Evolutionary conservation across 345 rosid genomes (phyloP), one percentile per base, ranked within the genome.

Genomic region (Theobroma cacao): DNA sequence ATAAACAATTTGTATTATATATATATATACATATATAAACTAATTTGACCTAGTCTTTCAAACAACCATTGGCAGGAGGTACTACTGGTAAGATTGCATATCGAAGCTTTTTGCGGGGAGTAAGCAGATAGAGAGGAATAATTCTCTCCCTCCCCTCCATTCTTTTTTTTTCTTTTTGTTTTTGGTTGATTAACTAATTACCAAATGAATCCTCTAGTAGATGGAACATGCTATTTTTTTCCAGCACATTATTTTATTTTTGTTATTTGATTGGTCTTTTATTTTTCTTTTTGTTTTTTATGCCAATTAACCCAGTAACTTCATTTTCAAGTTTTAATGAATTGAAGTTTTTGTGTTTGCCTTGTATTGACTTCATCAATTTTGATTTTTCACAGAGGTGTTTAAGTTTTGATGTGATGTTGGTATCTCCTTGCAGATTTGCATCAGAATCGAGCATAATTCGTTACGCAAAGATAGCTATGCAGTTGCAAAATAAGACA

Each of bases 391-490:
- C 30, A 31, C 74, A 10, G 50, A 33, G 28, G 18, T 50, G 36
- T 61, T 43, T 41, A 24, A 11, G 55, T 24, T 36, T 53, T 62
- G 45, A 52, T 38, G 15, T 65, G 40, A 61, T 38, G 38, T 28
- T 61, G 61, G 67, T 45, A 2, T 76, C 68, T 78, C 14, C 36
- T n/a, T 64, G 77, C 89, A 95, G 98, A 65, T 84, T 69, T 85
- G 76, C 79, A 28, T 69, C 82, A 9, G 92, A 88, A 47, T 40
- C 84, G 31, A 82, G 5, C 53, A 11, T 91, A 53, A 62, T 48
- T 52, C 82, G 88, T 70, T 93, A 95, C 85, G 84, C 91, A 26
- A 91, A 91, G 87, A 88, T 95, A 50, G 94, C 97, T 13, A 26
- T 77, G 66, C 78, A 64, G 80, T 83, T 95, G 48, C 74, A 52